These are phyloP conservation scores for Solanum bukasovii DNA, from an alignment of 257 asterid genomes.

Conservation along the genomic window DNA sequence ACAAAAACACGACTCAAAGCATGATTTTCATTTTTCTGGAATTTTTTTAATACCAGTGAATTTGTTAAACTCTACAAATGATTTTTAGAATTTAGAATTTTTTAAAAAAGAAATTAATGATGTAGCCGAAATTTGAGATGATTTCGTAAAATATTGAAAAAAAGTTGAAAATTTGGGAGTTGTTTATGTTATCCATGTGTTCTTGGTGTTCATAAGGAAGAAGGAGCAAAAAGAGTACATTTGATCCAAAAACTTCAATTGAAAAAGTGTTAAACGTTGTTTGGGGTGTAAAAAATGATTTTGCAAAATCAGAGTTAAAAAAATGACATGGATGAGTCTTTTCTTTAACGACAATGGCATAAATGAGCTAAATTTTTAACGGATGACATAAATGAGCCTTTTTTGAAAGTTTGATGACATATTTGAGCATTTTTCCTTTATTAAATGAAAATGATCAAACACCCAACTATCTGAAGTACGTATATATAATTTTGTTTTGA, in stretches of 20 bases:
- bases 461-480: not conserved
- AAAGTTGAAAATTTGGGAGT: not conserved
- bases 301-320: not conserved
- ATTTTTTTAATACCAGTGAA: not conserved
- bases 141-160: no score
- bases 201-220: no score
- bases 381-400: no score
- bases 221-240: not conserved
- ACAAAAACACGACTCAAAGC: not conserved
- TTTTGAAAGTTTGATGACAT: no score
- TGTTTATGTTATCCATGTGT: not conserved
- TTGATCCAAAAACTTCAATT: not conserved
- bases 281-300: not conserved
- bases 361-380: not conserved
- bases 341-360: not conserved
- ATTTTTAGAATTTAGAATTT: not conserved
- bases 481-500: not conserved
- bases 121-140: not conserved
- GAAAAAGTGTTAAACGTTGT: not conserved
- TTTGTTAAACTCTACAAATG: not conserved
- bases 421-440: not conserved
- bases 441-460: not conserved
- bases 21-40: not conserved
- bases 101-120: rapidly evolving
- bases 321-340: no score